Evolutionary conservation across 805 yeast genomes (phyloP), one percentile per base, ranked within the genome.

Genomic region (Phaffomyces thermotolerans): DNA sequence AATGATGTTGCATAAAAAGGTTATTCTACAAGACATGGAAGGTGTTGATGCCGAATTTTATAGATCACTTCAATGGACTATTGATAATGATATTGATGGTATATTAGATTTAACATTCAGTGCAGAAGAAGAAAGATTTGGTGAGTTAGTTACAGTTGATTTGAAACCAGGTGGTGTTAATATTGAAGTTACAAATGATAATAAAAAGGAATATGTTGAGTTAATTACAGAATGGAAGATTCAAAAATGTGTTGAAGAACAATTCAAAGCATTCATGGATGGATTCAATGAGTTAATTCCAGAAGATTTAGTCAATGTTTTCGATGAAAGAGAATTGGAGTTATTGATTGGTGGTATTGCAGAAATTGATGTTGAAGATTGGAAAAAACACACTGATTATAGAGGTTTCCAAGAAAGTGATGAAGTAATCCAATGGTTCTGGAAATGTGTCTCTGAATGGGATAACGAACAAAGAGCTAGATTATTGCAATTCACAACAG

Each of bases 331-430:
- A 65, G 99, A 93, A 68, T 71, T 93, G 52, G 99, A 93, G 72
- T 72, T 93, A 62, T 76, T 93, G 61, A 93, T 93, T 66, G 99
- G 99, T 64, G 99, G 99, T 65, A 81, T 93, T 60, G 93, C 97
- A 2, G 99, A 93, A 59, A 91, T 93, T 58, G 99, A 93, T 65
- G 85, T 91, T 46, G 97, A 90, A 52, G 99, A 93, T 71, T 93
- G 99, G 99, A 93, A 89, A 69, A 90, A 88, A 63, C 97, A 93
- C 65, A 93, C 99, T 18, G 99, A 93, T 66, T 93, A 93, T 69
- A 80, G 99, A 69, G 99, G 99, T 6, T 93, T 91, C 67, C 91
- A 89, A 63, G 98, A 93, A 67, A 79, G 79, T 51, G 99, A 93
- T 67, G 95, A 89, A 68, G 96, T 89, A 40, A 81, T 93, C 54